Evolutionary conservation across 805 yeast species (phyloP).

Genomic region (Debaryomyces hansenii): DNA sequence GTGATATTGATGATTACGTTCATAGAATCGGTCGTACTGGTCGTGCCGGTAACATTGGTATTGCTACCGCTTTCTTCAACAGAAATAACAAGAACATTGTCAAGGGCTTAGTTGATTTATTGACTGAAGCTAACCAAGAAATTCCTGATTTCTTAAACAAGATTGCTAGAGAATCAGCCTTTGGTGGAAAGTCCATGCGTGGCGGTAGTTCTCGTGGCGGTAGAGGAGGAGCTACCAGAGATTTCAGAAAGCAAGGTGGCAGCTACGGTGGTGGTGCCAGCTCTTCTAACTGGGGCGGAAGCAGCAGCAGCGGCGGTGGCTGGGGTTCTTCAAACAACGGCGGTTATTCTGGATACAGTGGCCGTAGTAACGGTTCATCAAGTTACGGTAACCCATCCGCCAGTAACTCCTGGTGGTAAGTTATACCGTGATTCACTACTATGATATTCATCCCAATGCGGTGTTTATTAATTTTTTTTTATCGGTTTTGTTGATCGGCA

Average conservation of each 20-base stretch:
- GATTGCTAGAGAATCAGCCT: conserved; percentile 72
- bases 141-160: conserved; percentile 85
- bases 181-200: conserved; percentile 45
- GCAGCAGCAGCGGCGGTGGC: conserved; percentile 15
- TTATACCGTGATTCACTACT: neutral
- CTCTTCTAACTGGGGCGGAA: conserved; percentile 18
- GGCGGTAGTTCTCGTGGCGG: conserved; percentile 40
- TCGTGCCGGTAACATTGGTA: conserved; percentile 99
- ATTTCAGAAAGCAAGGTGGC: conserved; percentile 51
- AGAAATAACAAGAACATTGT: conserved; percentile 89
- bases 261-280: conserved; percentile 38
- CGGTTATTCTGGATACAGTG: conserved; percentile 10
- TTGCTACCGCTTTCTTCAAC: conserved; percentile 97
- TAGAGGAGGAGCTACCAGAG: conserved; percentile 50
- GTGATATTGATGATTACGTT: conserved; percentile 96
- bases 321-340: conserved; percentile 18
- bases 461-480: conserved; percentile 12
- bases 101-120: conserved; percentile 81
- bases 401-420: conserved; percentile 44
- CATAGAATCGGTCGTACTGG: conserved; percentile 99
- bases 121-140: conserved; percentile 96
- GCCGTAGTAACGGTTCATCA: conserved; percentile 20
- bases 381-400: conserved; percentile 37
- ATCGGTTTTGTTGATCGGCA: conserved; percentile 6
- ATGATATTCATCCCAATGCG: neutral